Evolutionary conservation across 208 protist species (phyloP).

Genomic region (Wallacemonas rigidus): DNA sequence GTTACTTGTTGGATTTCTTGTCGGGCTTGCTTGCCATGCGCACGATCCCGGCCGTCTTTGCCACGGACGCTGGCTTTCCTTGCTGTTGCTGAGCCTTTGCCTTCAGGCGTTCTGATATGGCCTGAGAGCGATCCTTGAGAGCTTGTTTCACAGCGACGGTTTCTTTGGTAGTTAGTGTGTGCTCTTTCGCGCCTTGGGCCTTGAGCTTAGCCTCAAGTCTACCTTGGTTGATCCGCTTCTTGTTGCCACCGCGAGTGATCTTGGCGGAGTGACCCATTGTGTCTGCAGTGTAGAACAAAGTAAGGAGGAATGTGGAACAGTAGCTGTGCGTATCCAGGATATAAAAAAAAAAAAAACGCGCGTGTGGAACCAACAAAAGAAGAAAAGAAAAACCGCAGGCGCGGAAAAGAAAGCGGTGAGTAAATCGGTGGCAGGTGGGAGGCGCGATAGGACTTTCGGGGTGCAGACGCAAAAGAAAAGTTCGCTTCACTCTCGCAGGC

Average conservation of each 20-base stretch:
- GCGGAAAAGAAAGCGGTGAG: no score
- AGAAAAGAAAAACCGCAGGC: no score
- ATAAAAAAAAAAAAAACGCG: no score
- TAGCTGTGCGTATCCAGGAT: no score
- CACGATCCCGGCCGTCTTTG: conserved; percentile 40
- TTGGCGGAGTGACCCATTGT: conserved; percentile 83
- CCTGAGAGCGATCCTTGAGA: conserved; percentile 65
- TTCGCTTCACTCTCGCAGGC: no score
- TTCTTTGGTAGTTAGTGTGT: conserved; percentile 70
- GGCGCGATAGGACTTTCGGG: no score
- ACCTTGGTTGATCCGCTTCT: conserved; percentile 81
- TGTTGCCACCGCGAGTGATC: conserved; percentile 88
- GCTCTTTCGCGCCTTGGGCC: conserved; percentile 75
- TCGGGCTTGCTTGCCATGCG: conserved; percentile 64
- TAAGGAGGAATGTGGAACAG: no score
- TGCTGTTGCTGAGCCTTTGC: conserved; percentile 31
- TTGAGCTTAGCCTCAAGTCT: conserved; percentile 73
- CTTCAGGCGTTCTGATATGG: conserved; percentile 69
- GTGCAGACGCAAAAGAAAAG: no score
- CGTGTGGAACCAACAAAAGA: no score
- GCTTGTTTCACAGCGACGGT: conserved; percentile 49
- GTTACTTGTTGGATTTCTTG: conserved; percentile 16
- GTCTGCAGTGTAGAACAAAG: neutral
- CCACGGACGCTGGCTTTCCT: conserved; percentile 17
- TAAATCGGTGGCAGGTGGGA: no score